Conservation (phyloP, 805 yeast species). For the Candida bentonensis region DNA sequence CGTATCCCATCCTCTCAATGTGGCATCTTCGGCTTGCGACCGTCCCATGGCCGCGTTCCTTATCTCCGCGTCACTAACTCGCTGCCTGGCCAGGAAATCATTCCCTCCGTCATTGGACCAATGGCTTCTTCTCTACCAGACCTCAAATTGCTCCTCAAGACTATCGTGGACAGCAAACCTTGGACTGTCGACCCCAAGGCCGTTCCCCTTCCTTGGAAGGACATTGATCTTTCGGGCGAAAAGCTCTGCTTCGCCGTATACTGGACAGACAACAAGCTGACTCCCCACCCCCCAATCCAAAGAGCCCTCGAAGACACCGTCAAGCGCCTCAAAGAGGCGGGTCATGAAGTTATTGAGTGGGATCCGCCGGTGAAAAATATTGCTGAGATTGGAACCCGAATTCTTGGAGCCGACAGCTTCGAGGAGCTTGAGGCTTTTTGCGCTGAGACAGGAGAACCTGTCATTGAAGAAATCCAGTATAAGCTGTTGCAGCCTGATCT, state of each 20-base stretch:
- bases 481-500: neutral
- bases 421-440: neutral
- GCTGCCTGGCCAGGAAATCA: constrained; percentile 24
- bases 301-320: constrained; percentile 40
- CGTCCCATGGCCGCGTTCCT: constrained; percentile 17
- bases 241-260: constrained; percentile 33
- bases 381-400: neutral
- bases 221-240: constrained; percentile 10
- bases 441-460: neutral
- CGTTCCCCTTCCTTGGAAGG: constrained; percentile 39
- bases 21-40: constrained; percentile 30
- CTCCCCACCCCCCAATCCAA: constrained; percentile 43
- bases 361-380: constrained; percentile 17
- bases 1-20: constrained; percentile 34
- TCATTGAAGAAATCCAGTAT: neutral
- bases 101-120: constrained; percentile 38
- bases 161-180: constrained; percentile 28
- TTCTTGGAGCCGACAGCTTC: neutral
- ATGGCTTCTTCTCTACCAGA: constrained; percentile 26
- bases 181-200: constrained; percentile 37
- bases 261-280: constrained; percentile 30
- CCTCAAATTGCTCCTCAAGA: constrained; percentile 26
- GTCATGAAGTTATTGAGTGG: constrained; percentile 41
- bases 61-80: neutral
- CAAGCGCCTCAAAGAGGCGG: constrained; percentile 41